Conservation (phyloP, 495 filamentous ascomycete genomes). For the Schizothecium vesticola region DNA sequence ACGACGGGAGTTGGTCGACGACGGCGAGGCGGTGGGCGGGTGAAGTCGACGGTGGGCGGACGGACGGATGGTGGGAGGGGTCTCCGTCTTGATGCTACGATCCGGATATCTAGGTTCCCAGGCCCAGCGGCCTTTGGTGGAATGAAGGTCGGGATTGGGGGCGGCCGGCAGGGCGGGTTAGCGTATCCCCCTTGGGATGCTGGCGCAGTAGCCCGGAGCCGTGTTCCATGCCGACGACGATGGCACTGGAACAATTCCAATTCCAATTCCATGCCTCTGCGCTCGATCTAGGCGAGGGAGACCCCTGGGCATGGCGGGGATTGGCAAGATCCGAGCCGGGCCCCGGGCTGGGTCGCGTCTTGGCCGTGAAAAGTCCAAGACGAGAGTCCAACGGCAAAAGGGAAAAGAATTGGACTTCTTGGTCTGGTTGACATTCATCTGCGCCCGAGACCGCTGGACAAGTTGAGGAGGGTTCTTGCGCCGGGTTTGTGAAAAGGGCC, state of each 20-base stretch:
- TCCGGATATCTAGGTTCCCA: neutral
- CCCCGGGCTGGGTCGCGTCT: conserved; percentile 1
- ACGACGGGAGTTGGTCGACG: neutral
- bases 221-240: neutral
- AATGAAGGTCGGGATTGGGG: neutral
- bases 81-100: conserved; percentile 20
- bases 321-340: conserved; percentile 4
- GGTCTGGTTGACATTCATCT: neutral
- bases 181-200: neutral
- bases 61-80: conserved; percentile 6
- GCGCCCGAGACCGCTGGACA: neutral
- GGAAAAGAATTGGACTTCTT: neutral
- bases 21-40: neutral
- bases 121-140: neutral
- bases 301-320: neutral
- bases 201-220: neutral
- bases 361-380: neutral
- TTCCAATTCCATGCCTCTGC: too few relatives aligned
- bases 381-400: neutral
- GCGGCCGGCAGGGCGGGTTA: neutral
- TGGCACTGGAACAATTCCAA: neutral
- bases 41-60: neutral
- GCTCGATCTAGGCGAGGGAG: neutral
- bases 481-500: neutral
- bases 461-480: neutral